These are phyloP conservation scores for Solanum stenotomum DNA, from an alignment of 257 asterid genomes.

Conservation along the genomic window DNA sequence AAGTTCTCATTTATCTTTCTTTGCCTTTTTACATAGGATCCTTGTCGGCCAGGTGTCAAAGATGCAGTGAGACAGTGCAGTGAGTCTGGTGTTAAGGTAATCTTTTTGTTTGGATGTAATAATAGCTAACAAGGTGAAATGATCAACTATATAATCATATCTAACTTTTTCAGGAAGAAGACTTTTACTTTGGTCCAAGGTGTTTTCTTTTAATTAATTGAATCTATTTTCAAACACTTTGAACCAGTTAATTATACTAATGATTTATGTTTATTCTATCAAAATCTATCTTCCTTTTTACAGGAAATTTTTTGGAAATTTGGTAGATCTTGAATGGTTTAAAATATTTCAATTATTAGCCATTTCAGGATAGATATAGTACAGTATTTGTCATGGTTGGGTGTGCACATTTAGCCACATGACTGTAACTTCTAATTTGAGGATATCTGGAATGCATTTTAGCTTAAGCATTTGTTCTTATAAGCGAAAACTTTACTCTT, in stretches of 20 bases:
- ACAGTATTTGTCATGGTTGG: neutral
- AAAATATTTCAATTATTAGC: neutral
- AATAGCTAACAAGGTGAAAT: neutral
- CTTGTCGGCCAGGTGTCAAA: constrained; percentile 97
- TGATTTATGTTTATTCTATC: neutral
- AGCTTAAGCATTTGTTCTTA: neutral
- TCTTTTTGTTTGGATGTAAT: constrained; percentile 1
- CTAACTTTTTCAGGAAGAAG: neutral
- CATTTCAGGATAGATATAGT: neutral
- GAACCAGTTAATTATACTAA: neutral
- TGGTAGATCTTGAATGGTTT: neutral
- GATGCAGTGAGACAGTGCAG: constrained; percentile 81
- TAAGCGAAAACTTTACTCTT: neutral
- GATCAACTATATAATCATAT: neutral
- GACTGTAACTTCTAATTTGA: neutral
- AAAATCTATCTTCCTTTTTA: neutral
- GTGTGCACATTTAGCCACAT: neutral
- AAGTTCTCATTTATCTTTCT: neutral
- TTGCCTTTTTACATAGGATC: constrained; percentile 50
- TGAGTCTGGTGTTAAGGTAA: constrained; percentile 90
- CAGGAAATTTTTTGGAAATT: neutral
- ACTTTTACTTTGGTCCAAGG: neutral
- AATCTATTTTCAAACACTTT: neutral
- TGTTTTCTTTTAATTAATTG: neutral
- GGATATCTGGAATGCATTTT: neutral